Percentiles rank a stretch among this genome's conserved stretches.
phyloP scores from a whole-genome alignment of 371 early-diverging fungal genomes.

The Synchytrium microbalum region DNA sequence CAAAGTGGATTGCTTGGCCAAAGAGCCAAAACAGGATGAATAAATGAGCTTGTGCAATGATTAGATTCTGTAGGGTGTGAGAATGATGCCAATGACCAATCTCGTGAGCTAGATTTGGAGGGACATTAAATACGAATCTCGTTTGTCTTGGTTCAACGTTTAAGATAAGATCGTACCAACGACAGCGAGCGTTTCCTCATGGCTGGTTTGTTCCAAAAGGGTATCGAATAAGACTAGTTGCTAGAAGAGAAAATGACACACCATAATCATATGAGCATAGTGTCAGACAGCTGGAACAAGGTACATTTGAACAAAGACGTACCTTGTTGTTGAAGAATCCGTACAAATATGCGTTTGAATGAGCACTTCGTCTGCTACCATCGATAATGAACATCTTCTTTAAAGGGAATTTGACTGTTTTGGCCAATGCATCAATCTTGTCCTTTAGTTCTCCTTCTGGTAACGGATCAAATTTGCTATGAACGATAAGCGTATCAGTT shows the following conservation, averaged over 20 bases:
- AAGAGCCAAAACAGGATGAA: constrained; percentile 82
- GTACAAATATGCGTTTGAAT: constrained; percentile 97
- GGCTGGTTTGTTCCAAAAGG: constrained; percentile 71
- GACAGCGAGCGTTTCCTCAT: constrained; percentile 89
- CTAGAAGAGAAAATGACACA: constrained; percentile 40
- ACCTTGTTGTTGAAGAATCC: constrained; percentile 74
- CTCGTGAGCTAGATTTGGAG: constrained; percentile 62
- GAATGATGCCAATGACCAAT: constrained; percentile 93
- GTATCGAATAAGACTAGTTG: constrained; percentile 97
- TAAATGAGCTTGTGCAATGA: constrained; percentile 65
- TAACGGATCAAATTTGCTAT: constrained; percentile 86
- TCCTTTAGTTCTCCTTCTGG: constrained; percentile 76
- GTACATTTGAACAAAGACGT: neutral
- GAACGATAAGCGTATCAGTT: too few relatives aligned
- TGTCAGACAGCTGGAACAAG: neutral
- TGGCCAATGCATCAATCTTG: constrained; percentile 79
- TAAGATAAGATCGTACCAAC: constrained; percentile 45
- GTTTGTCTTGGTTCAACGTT: neutral
- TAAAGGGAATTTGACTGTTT: constrained; percentile 84
- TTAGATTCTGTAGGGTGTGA: constrained; percentile 73
- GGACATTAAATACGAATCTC: constrained; percentile 11
- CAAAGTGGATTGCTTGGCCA: constrained; percentile 60
- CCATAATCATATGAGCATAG: too few relatives aligned
- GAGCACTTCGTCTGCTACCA: constrained; percentile 82
- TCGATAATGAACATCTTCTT: constrained; percentile 94